These are phyloP conservation scores for Diutina scorzettiae DNA, from an alignment of 1,139 yeast genomes.

Conservation along the genomic window DNA sequence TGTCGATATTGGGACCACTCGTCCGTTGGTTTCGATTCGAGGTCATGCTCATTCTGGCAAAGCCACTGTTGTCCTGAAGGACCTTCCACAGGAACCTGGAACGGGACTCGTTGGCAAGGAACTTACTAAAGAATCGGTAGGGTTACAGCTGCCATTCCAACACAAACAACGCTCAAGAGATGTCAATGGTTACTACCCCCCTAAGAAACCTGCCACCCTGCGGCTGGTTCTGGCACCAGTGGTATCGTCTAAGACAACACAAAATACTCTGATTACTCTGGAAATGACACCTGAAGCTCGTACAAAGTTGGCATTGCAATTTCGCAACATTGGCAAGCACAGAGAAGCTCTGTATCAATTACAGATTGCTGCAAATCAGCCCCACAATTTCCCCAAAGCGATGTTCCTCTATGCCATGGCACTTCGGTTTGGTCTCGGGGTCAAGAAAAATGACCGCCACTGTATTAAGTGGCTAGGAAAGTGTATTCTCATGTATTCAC, in stretches of 20 bases:
- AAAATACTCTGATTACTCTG: not conserved
- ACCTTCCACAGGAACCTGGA: not conserved
- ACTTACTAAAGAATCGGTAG: not conserved
- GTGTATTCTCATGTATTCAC: constrained; percentile 16
- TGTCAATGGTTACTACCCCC: not conserved
- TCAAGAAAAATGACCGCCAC: constrained; percentile 42
- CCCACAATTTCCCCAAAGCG: constrained; percentile 46
- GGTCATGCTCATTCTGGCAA: not conserved
- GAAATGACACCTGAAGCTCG: constrained; percentile 25
- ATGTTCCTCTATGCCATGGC: constrained; percentile 66
- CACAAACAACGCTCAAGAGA: not conserved
- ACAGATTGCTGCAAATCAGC: constrained; percentile 47
- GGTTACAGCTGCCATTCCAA: constrained; percentile 1
- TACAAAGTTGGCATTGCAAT: constrained; percentile 39
- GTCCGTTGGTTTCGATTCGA: not conserved
- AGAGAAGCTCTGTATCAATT: constrained; percentile 63
- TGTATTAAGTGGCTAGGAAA: constrained; percentile 52
- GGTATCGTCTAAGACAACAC: too few relatives aligned
- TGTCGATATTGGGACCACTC: not conserved
- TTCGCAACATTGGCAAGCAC: constrained; percentile 47
- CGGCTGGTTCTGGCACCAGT: not conserved
- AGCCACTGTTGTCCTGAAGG: not conserved
- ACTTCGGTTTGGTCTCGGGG: constrained; percentile 60
- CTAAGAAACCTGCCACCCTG: not conserved
- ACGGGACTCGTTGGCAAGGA: not conserved